Evolutionary conservation across 306 rosid species (phyloP), one percentile per base, ranked within the genome.

Genomic region (Alnus glutinosa): DNA sequence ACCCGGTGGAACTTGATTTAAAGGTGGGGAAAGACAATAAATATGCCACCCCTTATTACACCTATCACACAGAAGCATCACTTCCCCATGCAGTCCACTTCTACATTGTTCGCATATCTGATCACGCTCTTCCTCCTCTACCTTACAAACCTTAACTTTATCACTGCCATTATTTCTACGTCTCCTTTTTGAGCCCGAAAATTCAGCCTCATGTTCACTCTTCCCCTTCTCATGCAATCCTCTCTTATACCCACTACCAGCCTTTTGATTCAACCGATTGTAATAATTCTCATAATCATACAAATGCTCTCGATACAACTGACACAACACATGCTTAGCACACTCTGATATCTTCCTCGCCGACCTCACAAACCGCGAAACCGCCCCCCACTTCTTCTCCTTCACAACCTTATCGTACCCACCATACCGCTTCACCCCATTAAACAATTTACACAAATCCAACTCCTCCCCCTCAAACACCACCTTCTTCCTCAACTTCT

Each of bases 11-110:
- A 95, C 85, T 82, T 92, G 95, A 80, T 89, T 85, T 87, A 95
- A 75, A 30, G 98, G 98, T 0, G 98, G 98, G 63, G 93, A 95
- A 77, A 95, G 97, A 87, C 98, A 95, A 81, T 90, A 90, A 39
- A 86, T 92, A 78, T 95, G 98, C 98, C 98, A 95, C 55, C 98
- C 98, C 86, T 89, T 95, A 75, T 95, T 86, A 58, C 98, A 95
- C 87, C 98, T 90, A 82, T 95, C 98, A 46, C 98, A 95, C 74
- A 95, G 82, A 84, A 95, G 98, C 98, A 95, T 95, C 46, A 91
- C 89, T 75, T 95, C 98, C 55, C 98, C 98, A 32, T 95, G 98
- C 90, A 92, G 85, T 28, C 98, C 98, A 88, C 98, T 95, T 84
- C 80, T 86, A 72, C 98, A 95, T 61, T 95, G 98, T 76, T 92